Evolutionary conservation across 2,329 filamentous ascomycete genomes (phyloP).

Genomic region (Fusarium continuum): DNA sequence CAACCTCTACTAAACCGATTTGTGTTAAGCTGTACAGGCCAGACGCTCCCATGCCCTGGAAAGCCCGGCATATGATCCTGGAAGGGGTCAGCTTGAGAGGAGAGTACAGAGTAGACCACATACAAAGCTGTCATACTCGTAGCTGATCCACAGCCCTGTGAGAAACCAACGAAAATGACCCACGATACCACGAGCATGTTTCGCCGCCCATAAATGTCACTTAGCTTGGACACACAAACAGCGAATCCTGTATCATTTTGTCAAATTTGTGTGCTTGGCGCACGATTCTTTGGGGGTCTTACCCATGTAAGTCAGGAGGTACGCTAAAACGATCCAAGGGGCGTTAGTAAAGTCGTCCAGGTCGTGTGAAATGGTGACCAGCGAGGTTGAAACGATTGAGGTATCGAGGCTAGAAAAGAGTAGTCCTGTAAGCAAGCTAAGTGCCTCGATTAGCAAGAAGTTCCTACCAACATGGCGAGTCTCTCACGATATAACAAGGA

Average conservation of each 20-base stretch:
- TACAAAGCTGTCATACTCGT: slow-evolving; percentile 62
- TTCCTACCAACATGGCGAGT: not conserved
- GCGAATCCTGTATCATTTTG: slow-evolving; percentile 57
- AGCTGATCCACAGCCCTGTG: slow-evolving; percentile 62
- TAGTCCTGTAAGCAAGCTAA: slow-evolving; percentile 60
- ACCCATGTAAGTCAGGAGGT: slow-evolving; percentile 67
- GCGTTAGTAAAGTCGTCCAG: slow-evolving; percentile 61
- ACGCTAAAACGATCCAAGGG: slow-evolving; percentile 65
- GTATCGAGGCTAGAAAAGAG: slow-evolving; percentile 67
- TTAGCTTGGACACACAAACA: slow-evolving; percentile 66
- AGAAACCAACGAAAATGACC: slow-evolving; percentile 65
- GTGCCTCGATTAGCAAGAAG: slow-evolving; percentile 25
- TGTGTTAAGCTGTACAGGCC: slow-evolving; percentile 69
- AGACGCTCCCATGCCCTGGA: slow-evolving; percentile 69
- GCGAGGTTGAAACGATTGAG: slow-evolving; percentile 66
- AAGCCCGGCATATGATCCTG: slow-evolving; percentile 66
- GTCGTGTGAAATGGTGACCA: slow-evolving; percentile 65
- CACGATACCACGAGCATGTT: slow-evolving; percentile 61
- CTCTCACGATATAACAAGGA: slow-evolving; percentile 51
- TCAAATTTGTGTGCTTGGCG: slow-evolving; percentile 7
- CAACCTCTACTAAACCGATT: slow-evolving; percentile 65
- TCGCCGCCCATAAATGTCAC: slow-evolving; percentile 66
- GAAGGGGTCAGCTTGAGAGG: slow-evolving; percentile 27
- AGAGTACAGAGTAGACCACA: slow-evolving; percentile 31
- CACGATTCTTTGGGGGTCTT: slow-evolving; percentile 17